Conservation (phyloP, 108 stramenopile species). For the Epipyxis sp. region DNA sequence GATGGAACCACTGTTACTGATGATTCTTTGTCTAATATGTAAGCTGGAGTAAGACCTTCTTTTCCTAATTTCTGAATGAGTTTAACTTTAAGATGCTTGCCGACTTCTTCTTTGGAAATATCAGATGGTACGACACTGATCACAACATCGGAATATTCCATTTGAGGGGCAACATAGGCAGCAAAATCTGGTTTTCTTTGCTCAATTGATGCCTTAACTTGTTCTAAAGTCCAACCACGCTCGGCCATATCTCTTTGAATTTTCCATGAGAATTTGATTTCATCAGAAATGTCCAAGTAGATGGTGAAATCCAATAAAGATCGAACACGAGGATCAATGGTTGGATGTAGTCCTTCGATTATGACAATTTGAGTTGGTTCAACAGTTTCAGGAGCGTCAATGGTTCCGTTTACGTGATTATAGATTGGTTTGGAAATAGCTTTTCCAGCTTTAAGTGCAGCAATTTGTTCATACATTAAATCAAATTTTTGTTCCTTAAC, state of each 20-base stretch:
- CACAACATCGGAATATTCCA: slow-evolving; percentile 78
- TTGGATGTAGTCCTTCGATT: slow-evolving; percentile 95
- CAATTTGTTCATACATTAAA: slow-evolving; percentile 93
- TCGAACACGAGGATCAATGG: slow-evolving; percentile 86
- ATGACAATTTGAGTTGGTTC: slow-evolving; percentile 93
- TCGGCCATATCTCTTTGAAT: slow-evolving; percentile 97
- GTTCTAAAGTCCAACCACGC: slow-evolving; percentile 90
- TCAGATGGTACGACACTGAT: slow-evolving; percentile 92
- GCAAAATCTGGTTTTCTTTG: slow-evolving; percentile 88
- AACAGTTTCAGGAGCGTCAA: slow-evolving; percentile 88
- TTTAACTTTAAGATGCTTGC: slow-evolving; percentile 85
- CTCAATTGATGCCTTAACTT: slow-evolving; percentile 92
- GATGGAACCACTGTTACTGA: slow-evolving; percentile 54
- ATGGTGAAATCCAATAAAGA: slow-evolving; percentile 93
- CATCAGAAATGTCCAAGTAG: slow-evolving; percentile 91
- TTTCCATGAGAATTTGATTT: slow-evolving; percentile 97
- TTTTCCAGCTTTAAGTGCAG: slow-evolving; percentile 87
- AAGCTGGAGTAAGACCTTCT: slow-evolving; percentile 78
- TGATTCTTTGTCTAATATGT: slow-evolving; percentile 91
- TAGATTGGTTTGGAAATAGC: slow-evolving; percentile 91
- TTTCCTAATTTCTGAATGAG: slow-evolving; percentile 90
- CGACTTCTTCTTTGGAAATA: slow-evolving; percentile 75
- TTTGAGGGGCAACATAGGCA: slow-evolving; percentile 92
- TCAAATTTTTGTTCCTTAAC: slow-evolving; percentile 91
- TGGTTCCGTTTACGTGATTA: slow-evolving; percentile 98